These are phyloP conservation scores for Pezicula radicicola DNA, from an alignment of 2,329 filamentous ascomycete species.

Conservation along the genomic window DNA sequence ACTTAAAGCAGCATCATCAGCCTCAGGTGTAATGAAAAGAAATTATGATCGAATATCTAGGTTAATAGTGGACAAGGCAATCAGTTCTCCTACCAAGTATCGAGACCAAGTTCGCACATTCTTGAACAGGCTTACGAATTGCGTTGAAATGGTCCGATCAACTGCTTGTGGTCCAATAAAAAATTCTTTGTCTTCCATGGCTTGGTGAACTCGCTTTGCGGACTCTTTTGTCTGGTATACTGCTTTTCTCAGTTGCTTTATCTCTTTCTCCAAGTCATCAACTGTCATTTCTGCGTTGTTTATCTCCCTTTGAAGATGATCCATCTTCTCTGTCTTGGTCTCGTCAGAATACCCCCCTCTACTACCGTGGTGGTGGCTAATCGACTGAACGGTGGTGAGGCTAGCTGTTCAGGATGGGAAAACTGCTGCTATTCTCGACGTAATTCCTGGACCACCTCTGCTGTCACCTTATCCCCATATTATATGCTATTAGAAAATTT, in stretches of 20 bases:
- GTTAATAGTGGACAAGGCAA: background rate
- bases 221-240: background rate
- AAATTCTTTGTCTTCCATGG: background rate
- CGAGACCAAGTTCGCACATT: background rate
- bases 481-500: too few species aligned
- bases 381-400: too few species aligned
- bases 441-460: too few species aligned
- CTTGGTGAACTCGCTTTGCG: background rate
- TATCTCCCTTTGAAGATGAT: background rate
- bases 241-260: background rate
- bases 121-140: background rate
- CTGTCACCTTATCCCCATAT: too few species aligned
- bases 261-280: background rate
- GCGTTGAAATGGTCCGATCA: background rate
- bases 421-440: too few species aligned
- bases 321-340: background rate
- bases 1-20: background rate
- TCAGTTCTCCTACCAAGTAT: background rate
- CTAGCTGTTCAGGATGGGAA: too few species aligned
- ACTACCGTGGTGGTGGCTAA: too few species aligned
- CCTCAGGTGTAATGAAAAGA: background rate
- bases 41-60: background rate
- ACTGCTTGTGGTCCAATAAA: background rate
- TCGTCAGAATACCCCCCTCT: too few species aligned
- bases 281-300: background rate